A percentile compares a stretch with the other conserved stretches of the same genome.
Conservation (phyloP, 805 yeast species). For the Lipomyces yamadae region DNA sequence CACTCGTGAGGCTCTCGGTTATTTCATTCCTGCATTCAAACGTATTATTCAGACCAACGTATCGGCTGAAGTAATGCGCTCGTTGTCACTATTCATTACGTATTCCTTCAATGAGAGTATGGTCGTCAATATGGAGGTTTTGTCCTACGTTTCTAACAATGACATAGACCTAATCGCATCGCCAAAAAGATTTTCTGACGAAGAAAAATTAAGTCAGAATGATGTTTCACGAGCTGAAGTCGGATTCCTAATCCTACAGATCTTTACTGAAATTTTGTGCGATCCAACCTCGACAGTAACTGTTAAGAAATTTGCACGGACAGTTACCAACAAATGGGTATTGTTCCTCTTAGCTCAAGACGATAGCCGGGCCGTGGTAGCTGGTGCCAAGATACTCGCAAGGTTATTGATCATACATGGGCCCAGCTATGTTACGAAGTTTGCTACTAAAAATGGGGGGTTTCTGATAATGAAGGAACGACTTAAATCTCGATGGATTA, state of each 20-base stretch:
- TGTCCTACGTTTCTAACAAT: neutral
- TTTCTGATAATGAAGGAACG: constrained; percentile 54
- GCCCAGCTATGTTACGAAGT: constrained; percentile 53
- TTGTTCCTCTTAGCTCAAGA: constrained; percentile 56
- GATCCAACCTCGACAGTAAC: constrained; percentile 46
- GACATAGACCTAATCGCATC: neutral
- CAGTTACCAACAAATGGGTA: constrained; percentile 69
- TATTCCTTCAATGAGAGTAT: constrained; percentile 50
- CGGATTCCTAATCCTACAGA: constrained; percentile 46
- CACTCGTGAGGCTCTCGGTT: constrained; percentile 48
- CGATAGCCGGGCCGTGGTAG: constrained; percentile 47
- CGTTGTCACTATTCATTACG: constrained; percentile 57
- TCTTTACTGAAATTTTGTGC: constrained; percentile 49
- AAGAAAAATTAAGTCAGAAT: constrained; percentile 26
- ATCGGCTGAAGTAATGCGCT: constrained; percentile 58
- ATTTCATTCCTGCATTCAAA: constrained; percentile 49
- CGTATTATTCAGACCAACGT: constrained; percentile 54
- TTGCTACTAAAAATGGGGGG: constrained; percentile 50
- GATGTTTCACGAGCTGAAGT: constrained; percentile 37
- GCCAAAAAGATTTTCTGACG: constrained; percentile 15
- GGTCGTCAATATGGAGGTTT: neutral
- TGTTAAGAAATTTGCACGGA: constrained; percentile 54
- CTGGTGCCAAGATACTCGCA: constrained; percentile 54
- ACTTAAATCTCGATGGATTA: constrained; percentile 55
- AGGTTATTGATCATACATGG: constrained; percentile 56